Evolutionary conservation across 2,329 filamentous ascomycete species (phyloP).

Genomic region (Periconia macrospinosa): DNA sequence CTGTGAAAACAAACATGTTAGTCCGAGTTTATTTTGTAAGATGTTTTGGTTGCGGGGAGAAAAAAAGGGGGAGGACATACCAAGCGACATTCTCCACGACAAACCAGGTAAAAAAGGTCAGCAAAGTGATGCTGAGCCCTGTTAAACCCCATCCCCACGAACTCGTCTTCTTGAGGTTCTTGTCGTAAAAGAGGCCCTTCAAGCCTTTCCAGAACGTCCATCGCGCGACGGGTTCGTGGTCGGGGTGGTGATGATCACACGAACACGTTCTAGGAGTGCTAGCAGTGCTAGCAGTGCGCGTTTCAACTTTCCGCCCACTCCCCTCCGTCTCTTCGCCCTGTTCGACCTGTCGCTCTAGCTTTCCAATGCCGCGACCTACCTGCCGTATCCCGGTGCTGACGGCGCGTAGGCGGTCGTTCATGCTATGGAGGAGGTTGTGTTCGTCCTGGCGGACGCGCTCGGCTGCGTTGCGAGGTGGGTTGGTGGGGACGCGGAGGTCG

Average conservation of each 20-base stretch:
- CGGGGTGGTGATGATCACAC: conserved; percentile 16
- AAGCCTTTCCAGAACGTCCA: conserved; percentile 25
- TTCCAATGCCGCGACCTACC: conserved; percentile 45
- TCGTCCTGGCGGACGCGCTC: conserved; percentile 49
- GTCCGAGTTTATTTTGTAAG: conserved; percentile 2
- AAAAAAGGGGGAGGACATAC: conserved; percentile 23
- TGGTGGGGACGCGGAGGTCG: conserved; percentile 29
- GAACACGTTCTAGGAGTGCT: conserved; percentile 21
- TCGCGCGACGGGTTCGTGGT: not conserved
- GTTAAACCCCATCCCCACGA: conserved; percentile 37
- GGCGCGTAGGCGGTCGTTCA: conserved; percentile 45
- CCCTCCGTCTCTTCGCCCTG: conserved; percentile 20
- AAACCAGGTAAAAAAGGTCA: conserved; percentile 52
- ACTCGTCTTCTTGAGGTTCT: conserved; percentile 19
- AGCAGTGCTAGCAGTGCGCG: conserved; percentile 10
- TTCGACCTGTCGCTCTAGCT: conserved; percentile 47
- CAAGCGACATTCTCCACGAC: conserved; percentile 52
- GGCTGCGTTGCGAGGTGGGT: conserved; percentile 39
- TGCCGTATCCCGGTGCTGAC: conserved; percentile 49
- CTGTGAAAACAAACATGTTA: too few species aligned
- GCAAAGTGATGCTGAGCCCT: conserved; percentile 42
- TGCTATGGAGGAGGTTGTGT: conserved; percentile 43
- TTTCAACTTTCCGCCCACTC: not conserved
- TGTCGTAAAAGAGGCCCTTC: conserved; percentile 32
- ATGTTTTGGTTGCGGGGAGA: not conserved